phyloP scores from a whole-genome alignment of 1,139 yeast genomes.

The Pichia sp. region DNA sequence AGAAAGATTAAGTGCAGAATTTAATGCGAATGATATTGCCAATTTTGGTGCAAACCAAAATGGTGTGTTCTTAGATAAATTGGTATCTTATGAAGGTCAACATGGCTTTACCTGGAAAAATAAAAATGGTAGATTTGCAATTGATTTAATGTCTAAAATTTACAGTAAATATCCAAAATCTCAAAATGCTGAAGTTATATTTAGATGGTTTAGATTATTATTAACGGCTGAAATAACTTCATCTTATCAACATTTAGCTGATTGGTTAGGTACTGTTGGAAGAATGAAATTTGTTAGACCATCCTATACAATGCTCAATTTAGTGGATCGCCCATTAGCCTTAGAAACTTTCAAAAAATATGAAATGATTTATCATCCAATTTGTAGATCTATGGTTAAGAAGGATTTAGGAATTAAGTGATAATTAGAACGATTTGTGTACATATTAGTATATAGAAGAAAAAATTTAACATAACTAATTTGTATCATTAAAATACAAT shows the following conservation, averaged over 20 bases:
- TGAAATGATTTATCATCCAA: slow-evolving; percentile 70
- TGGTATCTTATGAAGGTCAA: slow-evolving; percentile 40
- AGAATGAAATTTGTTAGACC: slow-evolving; percentile 95
- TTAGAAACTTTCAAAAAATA: slow-evolving; percentile 53
- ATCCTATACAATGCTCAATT: slow-evolving; percentile 59
- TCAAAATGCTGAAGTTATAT: slow-evolving; percentile 72
- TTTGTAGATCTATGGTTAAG: slow-evolving; percentile 69
- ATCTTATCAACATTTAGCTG: slow-evolving; percentile 51
- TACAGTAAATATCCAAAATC: slow-evolving; percentile 45
- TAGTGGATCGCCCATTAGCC: slow-evolving; percentile 63
- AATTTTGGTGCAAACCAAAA: slow-evolving; percentile 68
- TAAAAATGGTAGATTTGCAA: slow-evolving; percentile 31
- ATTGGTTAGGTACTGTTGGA: slow-evolving; percentile 88
- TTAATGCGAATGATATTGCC: slow-evolving; percentile 40
- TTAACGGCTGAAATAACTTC: slow-evolving; percentile 42
- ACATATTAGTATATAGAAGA: too few species aligned
- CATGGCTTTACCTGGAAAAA: slow-evolving; percentile 32
- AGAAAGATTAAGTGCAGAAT: slow-evolving; percentile 22
- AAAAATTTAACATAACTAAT: not conserved
- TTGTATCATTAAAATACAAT: not conserved
- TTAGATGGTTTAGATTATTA: slow-evolving; percentile 68
- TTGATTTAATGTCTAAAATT: slow-evolving; percentile 37
- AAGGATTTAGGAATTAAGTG: slow-evolving; percentile 44
- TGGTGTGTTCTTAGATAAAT: slow-evolving; percentile 68
- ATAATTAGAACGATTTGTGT: too few species aligned